phyloP scores from a whole-genome alignment of 1,284 basidiomycete species.

The Trametes versicolor region DNA sequence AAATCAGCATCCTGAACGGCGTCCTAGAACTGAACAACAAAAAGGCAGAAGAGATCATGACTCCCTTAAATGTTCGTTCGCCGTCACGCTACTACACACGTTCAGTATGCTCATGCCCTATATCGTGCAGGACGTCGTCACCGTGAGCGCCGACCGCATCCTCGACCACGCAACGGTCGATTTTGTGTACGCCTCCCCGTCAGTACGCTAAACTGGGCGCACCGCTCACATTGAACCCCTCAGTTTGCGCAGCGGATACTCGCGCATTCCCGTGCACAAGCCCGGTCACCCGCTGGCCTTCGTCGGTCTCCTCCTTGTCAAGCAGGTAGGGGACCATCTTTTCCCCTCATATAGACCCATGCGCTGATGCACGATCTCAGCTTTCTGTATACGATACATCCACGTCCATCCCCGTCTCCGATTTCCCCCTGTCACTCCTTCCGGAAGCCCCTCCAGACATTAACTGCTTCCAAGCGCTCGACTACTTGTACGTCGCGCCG shows the following conservation, averaged over 20 bases:
- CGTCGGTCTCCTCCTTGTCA: constrained; percentile 88
- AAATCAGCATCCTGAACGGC: constrained; percentile 89
- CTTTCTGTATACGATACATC: constrained; percentile 93
- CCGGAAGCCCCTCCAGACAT: constrained; percentile 91
- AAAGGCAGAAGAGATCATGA: constrained; percentile 88
- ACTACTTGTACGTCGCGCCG: constrained; percentile 75
- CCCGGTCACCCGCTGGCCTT: constrained; percentile 81
- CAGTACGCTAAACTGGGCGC: background rate
- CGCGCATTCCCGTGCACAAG: constrained; percentile 92
- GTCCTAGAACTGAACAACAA: constrained; percentile 89
- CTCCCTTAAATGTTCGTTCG: constrained; percentile 72
- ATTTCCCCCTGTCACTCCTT: constrained; percentile 82
- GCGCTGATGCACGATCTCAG: constrained; percentile 47
- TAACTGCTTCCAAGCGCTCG: constrained; percentile 86
- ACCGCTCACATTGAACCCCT: constrained; percentile 38
- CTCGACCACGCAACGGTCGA: constrained; percentile 86
- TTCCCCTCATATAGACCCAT: background rate
- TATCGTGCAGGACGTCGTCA: constrained; percentile 74
- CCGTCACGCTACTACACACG: background rate
- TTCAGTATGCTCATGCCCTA: background rate
- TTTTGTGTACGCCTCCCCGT: constrained; percentile 59
- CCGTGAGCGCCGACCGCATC: constrained; percentile 79
- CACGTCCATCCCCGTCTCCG: constrained; percentile 78
- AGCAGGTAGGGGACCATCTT: constrained; percentile 61
- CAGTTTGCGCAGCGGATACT: constrained; percentile 86